phyloP scores from a whole-genome alignment of 1,284 basidiomycete genomes.

The Leccinum holopus region DNA sequence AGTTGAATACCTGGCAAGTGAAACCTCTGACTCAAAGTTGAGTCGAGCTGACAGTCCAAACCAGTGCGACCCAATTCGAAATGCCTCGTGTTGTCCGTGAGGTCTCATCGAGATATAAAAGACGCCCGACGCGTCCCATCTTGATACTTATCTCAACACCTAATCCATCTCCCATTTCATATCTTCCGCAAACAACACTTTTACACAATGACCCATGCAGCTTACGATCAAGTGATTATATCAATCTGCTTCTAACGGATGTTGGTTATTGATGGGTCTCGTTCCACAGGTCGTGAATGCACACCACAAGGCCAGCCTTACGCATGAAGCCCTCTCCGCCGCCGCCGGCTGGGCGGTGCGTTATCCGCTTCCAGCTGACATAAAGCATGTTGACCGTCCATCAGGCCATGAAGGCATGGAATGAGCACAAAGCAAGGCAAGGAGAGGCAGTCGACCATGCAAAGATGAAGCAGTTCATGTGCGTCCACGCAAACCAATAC shows the following conservation, averaged over 20 bases:
- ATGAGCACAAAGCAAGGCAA: slow-evolving; percentile 20
- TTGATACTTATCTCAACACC: background rate
- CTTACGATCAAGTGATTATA: background rate
- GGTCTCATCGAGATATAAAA: background rate
- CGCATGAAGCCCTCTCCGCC: slow-evolving; percentile 31
- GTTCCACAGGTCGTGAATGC: background rate
- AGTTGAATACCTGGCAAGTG: background rate
- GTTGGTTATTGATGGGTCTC: background rate
- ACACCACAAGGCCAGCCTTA: slow-evolving; percentile 24
- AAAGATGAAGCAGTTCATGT: slow-evolving; percentile 27
- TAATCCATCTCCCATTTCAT: background rate
- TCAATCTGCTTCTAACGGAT: background rate
- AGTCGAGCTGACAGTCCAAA: slow-evolving; percentile 2
- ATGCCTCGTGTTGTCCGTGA: background rate
- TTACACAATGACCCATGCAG: background rate
- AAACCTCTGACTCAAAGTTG: background rate
- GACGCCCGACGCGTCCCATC: background rate
- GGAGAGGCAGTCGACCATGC: slow-evolving; percentile 18
- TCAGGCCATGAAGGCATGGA: slow-evolving; percentile 32
- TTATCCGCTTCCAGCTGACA: background rate
- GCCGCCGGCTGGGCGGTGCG: slow-evolving; percentile 31
- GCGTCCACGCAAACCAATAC: slow-evolving; percentile 2
- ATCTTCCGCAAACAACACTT: background rate
- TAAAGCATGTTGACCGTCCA: slow-evolving; percentile 3
- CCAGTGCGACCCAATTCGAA: slow-evolving; percentile 10